Conservation (phyloP, 352 stramenopile species). For the Globisporangium paddicum region DNA sequence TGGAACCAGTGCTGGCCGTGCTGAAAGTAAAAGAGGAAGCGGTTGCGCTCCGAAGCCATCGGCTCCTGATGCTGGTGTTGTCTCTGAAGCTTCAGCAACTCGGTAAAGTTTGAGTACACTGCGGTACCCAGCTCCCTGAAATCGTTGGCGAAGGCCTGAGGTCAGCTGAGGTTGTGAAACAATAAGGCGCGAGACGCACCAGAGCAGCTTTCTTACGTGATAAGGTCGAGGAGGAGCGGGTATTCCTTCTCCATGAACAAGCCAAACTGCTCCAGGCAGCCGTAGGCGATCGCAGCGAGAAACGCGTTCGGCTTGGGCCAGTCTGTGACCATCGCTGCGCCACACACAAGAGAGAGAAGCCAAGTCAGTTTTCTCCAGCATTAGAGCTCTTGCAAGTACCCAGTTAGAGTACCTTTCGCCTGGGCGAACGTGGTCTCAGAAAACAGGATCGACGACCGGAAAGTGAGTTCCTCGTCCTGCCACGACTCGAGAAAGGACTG, state of each 20-base stretch:
- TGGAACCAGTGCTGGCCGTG: slow-evolving; percentile 46
- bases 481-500: slow-evolving; percentile 48
- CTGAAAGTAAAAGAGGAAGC: slow-evolving; percentile 43
- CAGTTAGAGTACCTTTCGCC: slow-evolving; percentile 33
- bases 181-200: too few relatives aligned
- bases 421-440: slow-evolving; percentile 58
- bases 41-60: slow-evolving; percentile 5
- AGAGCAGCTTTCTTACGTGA: slow-evolving; percentile 14
- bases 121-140: slow-evolving; percentile 24
- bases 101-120: slow-evolving; percentile 39
- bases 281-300: slow-evolving; percentile 43
- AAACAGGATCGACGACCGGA: slow-evolving; percentile 56
- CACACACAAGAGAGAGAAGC: neutral
- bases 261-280: slow-evolving; percentile 42
- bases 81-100: slow-evolving; percentile 17
- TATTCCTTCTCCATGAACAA: slow-evolving; percentile 37
- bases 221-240: slow-evolving; percentile 37
- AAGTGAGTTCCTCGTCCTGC: slow-evolving; percentile 37
- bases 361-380: neutral
- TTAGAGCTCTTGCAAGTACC: neutral
- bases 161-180: neutral
- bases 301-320: slow-evolving; percentile 55
- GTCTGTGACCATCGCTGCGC: slow-evolving; percentile 26
- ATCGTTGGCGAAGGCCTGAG: neutral
- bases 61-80: slow-evolving; percentile 2